Percentiles rank a stretch among this genome's conserved stretches.
Evolutionary conservation across 371 early-diverging fungal species (phyloP).

Genomic region (Batkoa obscura): DNA sequence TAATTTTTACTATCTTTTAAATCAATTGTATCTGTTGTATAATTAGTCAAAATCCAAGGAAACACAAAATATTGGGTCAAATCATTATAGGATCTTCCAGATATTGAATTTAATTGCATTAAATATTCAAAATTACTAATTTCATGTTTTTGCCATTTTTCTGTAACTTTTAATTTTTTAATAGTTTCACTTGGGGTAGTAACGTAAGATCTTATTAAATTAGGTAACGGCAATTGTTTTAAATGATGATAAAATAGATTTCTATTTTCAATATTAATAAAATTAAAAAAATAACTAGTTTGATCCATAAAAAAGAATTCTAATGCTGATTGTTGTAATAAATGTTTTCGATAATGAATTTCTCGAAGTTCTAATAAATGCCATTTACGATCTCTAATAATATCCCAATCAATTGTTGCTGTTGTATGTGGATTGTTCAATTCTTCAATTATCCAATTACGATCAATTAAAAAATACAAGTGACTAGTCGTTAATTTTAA

Average conservation of each 20-base stretch:
- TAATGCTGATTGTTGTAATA: conserved; percentile 32
- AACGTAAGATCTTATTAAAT: conserved; percentile 16
- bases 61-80: conserved; percentile 28
- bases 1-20: conserved; percentile 29
- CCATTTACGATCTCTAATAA: conserved; percentile 29
- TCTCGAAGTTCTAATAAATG: conserved; percentile 22
- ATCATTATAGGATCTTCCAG: conserved; percentile 30
- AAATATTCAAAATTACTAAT: conserved; percentile 54
- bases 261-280: conserved; percentile 22
- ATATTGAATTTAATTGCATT: conserved; percentile 43
- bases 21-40: conserved; percentile 29
- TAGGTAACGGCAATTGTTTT: conserved; percentile 15
- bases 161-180: conserved; percentile 17
- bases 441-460: conserved; percentile 8
- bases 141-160: conserved; percentile 37
- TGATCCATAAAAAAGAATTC: conserved; percentile 45
- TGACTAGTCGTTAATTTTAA: conserved; percentile 20
- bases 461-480: conserved; percentile 21
- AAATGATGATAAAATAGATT: conserved; percentile 20
- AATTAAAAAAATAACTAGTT: conserved; percentile 31
- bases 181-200: conserved; percentile 13
- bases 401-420: conserved; percentile 14
- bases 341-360: conserved; percentile 32
- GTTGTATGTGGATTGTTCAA: conserved; percentile 10
- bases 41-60: conserved; percentile 29